Conservation (phyloP, 805 yeast genomes). For the Brettanomyces anomalus region DNA sequence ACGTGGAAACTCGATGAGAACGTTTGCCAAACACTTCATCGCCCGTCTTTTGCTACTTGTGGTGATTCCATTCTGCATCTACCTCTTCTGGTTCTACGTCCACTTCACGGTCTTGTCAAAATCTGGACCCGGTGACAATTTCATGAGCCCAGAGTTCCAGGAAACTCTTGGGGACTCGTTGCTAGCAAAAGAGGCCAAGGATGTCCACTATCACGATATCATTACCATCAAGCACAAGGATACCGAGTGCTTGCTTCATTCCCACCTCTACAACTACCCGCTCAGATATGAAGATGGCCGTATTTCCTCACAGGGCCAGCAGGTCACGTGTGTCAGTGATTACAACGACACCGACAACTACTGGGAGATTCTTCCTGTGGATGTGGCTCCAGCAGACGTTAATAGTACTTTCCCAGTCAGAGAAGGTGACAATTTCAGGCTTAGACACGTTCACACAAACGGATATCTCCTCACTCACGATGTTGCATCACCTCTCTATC, state of each 20-base stretch:
- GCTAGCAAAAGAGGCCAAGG: constrained; percentile 59
- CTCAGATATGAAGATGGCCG: constrained; percentile 94
- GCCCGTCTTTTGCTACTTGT: constrained; percentile 68
- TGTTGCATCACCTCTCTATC: constrained; percentile 86
- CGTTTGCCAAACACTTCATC: constrained; percentile 58
- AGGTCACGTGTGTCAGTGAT: constrained; percentile 64
- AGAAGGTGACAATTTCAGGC: constrained; percentile 68
- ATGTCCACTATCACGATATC: constrained; percentile 65
- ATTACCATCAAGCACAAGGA: constrained; percentile 75
- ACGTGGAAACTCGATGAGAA: constrained; percentile 50
- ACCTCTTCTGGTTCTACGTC: constrained; percentile 82
- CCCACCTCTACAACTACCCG: constrained; percentile 72
- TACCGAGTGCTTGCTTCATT: constrained; percentile 73
- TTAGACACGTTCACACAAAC: constrained; percentile 73
- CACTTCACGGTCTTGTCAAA: constrained; percentile 75
- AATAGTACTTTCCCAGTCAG: constrained; percentile 40
- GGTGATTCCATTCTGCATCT: constrained; percentile 72
- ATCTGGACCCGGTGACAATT: constrained; percentile 94
- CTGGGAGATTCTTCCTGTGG: constrained; percentile 77
- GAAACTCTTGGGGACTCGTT: constrained; percentile 83
- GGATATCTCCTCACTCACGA: constrained; percentile 83
- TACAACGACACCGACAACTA: constrained; percentile 65
- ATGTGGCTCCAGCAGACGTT: constrained; percentile 32
- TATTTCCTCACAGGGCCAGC: constrained; percentile 89
- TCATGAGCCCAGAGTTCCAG: constrained; percentile 94